Conservation (phyloP, 2,329 filamentous ascomycete genomes). For the Ophiostoma sp. region DNA sequence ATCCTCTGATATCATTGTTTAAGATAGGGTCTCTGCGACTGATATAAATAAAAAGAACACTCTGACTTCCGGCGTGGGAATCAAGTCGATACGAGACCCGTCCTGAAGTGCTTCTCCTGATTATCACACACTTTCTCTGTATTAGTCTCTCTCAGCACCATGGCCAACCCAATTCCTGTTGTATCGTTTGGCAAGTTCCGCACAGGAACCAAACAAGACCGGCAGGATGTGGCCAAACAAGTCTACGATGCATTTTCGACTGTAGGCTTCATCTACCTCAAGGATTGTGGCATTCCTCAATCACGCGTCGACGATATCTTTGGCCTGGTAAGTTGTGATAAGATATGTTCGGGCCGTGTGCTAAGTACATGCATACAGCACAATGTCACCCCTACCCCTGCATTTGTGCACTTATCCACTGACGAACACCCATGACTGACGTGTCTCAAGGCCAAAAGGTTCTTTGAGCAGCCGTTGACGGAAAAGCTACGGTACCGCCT, state of each 20-base stretch:
- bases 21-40: constrained; percentile 4
- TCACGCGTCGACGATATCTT: constrained; percentile 14
- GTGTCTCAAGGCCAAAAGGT: neutral
- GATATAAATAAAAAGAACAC: neutral
- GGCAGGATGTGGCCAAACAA: constrained; percentile 13
- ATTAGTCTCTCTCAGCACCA: neutral
- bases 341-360: too few species aligned
- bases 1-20: neutral
- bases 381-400: neutral
- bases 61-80: neutral
- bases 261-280: constrained; percentile 16
- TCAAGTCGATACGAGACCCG: too few species aligned
- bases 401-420: neutral
- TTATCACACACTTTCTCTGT: neutral
- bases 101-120: neutral
- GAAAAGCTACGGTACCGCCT: constrained; percentile 10
- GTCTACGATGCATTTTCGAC: constrained; percentile 14
- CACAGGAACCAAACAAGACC: constrained; percentile 3
- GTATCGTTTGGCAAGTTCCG: constrained; percentile 12
- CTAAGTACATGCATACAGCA: neutral
- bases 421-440: neutral
- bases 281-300: constrained; percentile 14
- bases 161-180: constrained; percentile 9
- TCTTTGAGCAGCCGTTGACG: constrained; percentile 8
- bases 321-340: neutral